Conservation (phyloP, 148 eudicot genomes). For the Vaccinium macrocarpon region DNA sequence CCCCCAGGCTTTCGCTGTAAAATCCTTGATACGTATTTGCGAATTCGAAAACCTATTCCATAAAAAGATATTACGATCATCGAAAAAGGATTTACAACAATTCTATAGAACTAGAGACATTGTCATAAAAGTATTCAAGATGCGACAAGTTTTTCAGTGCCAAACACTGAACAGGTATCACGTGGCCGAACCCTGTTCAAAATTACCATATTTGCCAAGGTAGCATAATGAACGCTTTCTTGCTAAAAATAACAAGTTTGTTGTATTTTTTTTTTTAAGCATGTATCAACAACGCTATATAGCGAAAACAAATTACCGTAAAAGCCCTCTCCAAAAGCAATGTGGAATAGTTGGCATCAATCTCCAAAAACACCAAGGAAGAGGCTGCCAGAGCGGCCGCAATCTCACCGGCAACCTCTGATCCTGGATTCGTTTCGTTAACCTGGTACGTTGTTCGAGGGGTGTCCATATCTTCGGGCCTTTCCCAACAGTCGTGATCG, state of each 20-base stretch:
- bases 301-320: conserved; percentile 23
- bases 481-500: conserved; percentile 67
- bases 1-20: conserved; percentile 52
- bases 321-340: conserved; percentile 44
- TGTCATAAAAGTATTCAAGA: no score
- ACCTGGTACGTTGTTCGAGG: conserved; percentile 47
- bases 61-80: not conserved
- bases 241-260: no score
- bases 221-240: no score
- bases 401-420: conserved; percentile 60
- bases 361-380: conserved; percentile 39
- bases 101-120: no score
- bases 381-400: conserved; percentile 66
- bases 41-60: conserved; percentile 53
- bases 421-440: conserved; percentile 37
- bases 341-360: conserved; percentile 24
- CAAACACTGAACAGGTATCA: no score
- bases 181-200: no score
- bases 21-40: conserved; percentile 61
- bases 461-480: conserved; percentile 77
- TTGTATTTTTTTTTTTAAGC: no score
- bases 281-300: no score
- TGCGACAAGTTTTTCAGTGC: no score
- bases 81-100: no score
- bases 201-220: no score